phyloP scores from a whole-genome alignment of 1,284 basidiomycete genomes.

The Sutorius eximius region DNA sequence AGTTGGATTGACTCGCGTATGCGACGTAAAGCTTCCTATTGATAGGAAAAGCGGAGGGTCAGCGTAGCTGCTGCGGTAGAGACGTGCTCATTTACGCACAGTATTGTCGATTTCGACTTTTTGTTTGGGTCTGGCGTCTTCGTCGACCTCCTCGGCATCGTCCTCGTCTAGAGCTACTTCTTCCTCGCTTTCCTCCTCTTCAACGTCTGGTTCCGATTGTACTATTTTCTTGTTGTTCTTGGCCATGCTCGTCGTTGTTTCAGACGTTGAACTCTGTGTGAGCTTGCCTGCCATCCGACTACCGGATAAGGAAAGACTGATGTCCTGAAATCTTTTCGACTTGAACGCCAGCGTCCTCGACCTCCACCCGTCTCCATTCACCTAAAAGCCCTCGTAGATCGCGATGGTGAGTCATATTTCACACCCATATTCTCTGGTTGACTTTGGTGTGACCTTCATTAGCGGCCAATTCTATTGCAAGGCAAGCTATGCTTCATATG shows the following conservation, averaged over 20 bases:
- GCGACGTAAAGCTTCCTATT: constrained; percentile 75
- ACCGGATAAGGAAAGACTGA: constrained; percentile 25
- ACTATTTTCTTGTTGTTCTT: constrained; percentile 8
- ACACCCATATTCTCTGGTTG: neutral
- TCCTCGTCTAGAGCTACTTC: constrained; percentile 76
- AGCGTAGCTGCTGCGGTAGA: neutral
- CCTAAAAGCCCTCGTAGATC: constrained; percentile 1
- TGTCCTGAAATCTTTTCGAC: constrained; percentile 20
- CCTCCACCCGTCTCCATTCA: neutral
- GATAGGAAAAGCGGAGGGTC: neutral
- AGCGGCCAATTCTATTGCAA: constrained; percentile 35
- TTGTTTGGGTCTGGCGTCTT: constrained; percentile 75
- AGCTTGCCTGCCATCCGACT: neutral
- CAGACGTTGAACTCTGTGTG: neutral
- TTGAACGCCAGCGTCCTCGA: neutral
- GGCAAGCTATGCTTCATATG: constrained; percentile 18
- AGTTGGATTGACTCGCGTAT: constrained; percentile 80
- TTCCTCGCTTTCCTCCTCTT: constrained; percentile 42
- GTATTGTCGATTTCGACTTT: constrained; percentile 84
- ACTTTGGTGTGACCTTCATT: neutral
- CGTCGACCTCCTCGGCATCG: constrained; percentile 62
- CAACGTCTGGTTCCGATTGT: constrained; percentile 22
- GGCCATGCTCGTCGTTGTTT: constrained; percentile 14
- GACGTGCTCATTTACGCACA: constrained; percentile 43
- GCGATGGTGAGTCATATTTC: constrained; percentile 16